Base-by-base conservation (phyloP, 768 basidiomycete species). In the Pholiota microspora region DNA sequence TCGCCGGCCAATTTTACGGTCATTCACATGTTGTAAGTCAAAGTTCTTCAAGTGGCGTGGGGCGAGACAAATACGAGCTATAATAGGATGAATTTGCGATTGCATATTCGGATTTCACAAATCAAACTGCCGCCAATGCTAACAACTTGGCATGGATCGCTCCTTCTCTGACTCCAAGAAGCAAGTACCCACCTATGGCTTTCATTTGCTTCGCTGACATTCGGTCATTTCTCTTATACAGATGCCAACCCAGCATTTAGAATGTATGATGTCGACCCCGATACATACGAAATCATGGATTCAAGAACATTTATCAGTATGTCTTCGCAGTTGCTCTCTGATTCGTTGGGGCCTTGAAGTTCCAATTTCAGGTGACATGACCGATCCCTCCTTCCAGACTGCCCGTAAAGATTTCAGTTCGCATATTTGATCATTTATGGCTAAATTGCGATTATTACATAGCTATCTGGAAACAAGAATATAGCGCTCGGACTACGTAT, bases 261-360 rank as follows among this genome's bases (percentile, higher is more conserved):
- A 49, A 66, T 84, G 0, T 85, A 85, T 62, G 84, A 85, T 49
- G 70, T 87, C 24, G 85, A 87, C 61, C 82, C 83, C 2, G 83
- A 83, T 55, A 84, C 83, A 7, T 85, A 79, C 59, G 85, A 85
- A 59, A 66, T 87, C 46, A 81, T 86, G 78, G 84, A 87, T 57
- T 69, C 75, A 3, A 71, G 72, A 10, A 79, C 78, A 0, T 82
- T 78, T 62, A 68, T 72, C 46, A 73, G 82, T 83, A 48, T 16
- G 80, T 62, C 36, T 38, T 25, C 10, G 8, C 51, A 32, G 3
- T 45, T 21, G 4, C 10, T 18, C 15, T 12, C 21, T 35, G 4
- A 36, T 15, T 8, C 8, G 8, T 36, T 45, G 15, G 2, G 6
- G n/a, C 23, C 38, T 15, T 31, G 47, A 6, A 45, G 44, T 29